These are phyloP conservation scores for Botrytis aclada DNA, from an alignment of 2,329 filamentous ascomycete genomes.

Conservation along the genomic window DNA sequence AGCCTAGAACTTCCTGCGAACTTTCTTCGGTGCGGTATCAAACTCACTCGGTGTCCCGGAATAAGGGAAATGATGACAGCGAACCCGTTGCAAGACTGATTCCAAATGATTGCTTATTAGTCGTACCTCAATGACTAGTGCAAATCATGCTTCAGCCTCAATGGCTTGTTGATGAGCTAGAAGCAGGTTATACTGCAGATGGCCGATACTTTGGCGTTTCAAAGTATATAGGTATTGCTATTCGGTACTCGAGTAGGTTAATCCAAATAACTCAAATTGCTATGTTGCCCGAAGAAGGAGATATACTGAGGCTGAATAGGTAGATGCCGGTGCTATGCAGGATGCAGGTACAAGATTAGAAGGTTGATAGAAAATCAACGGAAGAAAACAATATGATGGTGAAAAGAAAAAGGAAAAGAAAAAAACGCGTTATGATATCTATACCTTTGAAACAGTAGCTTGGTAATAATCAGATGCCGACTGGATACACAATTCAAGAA, in stretches of 20 bases:
- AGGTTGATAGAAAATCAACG: not conserved
- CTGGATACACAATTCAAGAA: not conserved
- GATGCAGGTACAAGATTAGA: constrained; percentile 5
- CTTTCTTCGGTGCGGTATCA: not conserved
- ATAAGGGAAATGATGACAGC: not conserved
- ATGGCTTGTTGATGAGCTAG: not conserved
- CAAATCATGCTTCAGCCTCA: not conserved
- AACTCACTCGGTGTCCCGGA: not conserved
- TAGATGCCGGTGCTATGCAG: not conserved
- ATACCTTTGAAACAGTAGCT: not conserved
- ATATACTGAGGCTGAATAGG: not conserved
- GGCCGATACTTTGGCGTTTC: not conserved
- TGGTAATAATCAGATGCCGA: not conserved
- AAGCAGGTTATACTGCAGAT: not conserved
- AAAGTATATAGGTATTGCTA: not conserved
- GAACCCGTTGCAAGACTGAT: not conserved
- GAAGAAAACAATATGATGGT: not conserved
- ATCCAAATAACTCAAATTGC: not conserved
- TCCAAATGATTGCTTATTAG: not conserved
- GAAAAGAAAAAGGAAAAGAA: not conserved
- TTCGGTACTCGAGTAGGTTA: not conserved
- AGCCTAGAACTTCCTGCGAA: not conserved
- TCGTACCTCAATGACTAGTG: not conserved
- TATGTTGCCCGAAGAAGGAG: not conserved
- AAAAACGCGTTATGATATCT: not conserved